Base-by-base conservation (phyloP, 2,329 filamentous ascomycete genomes). In the Colletotrichum tamarilloi region DNA sequence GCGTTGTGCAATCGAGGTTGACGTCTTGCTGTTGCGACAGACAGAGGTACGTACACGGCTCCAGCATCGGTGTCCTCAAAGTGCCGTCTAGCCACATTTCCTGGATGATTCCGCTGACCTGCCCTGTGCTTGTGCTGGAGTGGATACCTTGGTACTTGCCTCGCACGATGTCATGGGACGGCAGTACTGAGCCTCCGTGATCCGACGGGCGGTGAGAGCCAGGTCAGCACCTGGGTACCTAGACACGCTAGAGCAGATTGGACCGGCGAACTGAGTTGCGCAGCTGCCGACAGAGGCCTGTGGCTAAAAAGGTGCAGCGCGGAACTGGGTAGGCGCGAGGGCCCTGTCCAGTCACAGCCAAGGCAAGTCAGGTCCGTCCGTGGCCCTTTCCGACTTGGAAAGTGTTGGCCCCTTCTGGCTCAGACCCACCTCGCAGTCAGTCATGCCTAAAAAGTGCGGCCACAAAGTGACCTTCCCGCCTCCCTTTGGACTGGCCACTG, bases 51-150 rank as follows among this genome's bases (percentile, higher is more conserved):
- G 71, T 73, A 73, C 56, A 71, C 56, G 38, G 56, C 67, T 73
- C 70, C 60, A 73, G 71, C 71, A 71, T 73, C 38, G 71, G 71
- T 73, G 71, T 73, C 71, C 71, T 73, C 67, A 73, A 73, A 65
- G 60, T 57, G 56, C 62, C 67, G 71, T 73, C 62, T 53, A 73
- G 67, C 71, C 71, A 73, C 71, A 73, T 73, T 73, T 73, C 71
- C 67, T 56, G 56, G 67, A 71, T 38, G 67, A 55, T 73, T 42
- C 57, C 55, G 30, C 70, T 46, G 59, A 49, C 49, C 65, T 57
- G 58, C 49, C 49, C 65, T 57, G 58, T 58, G 59, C 52, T 69
- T 62, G 35, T 68, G 52, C 28, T 72, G 32, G 24, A 32, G 64
- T 68, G 64, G 68, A 38, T 57, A 55, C 57, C 60, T 22, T 28